A percentile compares a stretch with the other conserved stretches of the same genome.
phyloP scores from a whole-genome alignment of 805 yeast species.

The Myxozyma udenii region DNA sequence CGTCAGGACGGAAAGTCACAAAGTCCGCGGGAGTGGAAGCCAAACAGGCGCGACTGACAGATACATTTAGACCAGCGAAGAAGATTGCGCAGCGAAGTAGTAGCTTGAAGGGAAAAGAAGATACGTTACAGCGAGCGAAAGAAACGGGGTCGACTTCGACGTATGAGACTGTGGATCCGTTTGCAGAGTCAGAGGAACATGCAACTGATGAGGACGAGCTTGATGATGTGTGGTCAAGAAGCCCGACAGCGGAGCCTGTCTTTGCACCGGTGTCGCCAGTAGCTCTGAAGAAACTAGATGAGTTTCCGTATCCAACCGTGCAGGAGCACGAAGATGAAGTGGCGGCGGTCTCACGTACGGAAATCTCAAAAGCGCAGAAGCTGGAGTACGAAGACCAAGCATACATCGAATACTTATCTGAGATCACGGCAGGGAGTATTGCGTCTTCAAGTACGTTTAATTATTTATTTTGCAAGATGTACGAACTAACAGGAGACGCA shows the following conservation, averaged over 20 bases:
- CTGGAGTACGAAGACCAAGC: not conserved
- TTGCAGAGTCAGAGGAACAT: not conserved
- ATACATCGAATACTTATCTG: not conserved
- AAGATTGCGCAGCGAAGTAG: too few species aligned
- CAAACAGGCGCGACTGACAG: conserved; percentile 17
- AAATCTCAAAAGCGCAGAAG: not conserved
- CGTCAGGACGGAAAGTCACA: conserved; percentile 1
- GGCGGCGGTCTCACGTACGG: not conserved
- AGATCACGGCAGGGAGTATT: not conserved
- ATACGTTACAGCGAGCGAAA: too few species aligned
- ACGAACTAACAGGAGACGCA: conserved; percentile 23
- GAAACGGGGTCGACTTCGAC: too few species aligned
- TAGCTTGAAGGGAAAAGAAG: too few species aligned
- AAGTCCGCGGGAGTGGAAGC: not conserved
- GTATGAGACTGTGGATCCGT: too few species aligned
- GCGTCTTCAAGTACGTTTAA: not conserved
- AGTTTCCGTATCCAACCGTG: not conserved
- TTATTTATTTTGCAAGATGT: not conserved
- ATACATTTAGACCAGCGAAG: conserved; percentile 12
- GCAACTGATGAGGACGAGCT: not conserved
- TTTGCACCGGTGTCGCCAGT: not conserved
- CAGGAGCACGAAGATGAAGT: not conserved
- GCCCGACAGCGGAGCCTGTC: not conserved
- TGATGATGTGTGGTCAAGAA: not conserved
- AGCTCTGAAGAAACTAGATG: not conserved